Base-by-base conservation (phyloP, 805 yeast species). In the Metschnikowia sp. region DNA sequence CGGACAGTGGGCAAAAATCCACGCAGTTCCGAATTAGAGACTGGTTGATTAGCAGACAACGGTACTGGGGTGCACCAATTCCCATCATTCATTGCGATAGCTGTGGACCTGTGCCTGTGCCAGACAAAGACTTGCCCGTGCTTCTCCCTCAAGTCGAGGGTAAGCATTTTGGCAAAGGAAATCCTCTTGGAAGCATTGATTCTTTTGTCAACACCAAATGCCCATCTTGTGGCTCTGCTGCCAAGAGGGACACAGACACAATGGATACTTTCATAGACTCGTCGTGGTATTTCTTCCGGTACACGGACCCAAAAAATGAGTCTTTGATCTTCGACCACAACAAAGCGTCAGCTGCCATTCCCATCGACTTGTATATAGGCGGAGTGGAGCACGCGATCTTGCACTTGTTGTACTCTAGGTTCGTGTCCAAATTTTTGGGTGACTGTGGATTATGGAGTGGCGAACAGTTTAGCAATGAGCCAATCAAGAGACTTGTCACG, bases 231-330 rank as follows among this genome's bases (percentile, higher is more conserved):
- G 82, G 83, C 3, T 70, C 73, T 1, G 62, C 65, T 10, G 96
- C 97, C 0, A 81, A 78, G 47, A 77, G 99, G 58, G 99, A 94
- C 54, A 88, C 98, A 0, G 99, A 94, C 60, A 94, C 99, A 0
- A 92, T 94, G 99, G 99, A 94, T 62, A 94, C 99, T 0, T 94
- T 94, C 61, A 92, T 94, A 82, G 99, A 94, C 66, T 87, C 96
- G 13, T 90, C 97, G 3, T 94, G 99, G 99, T 94, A 94, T 65
- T 88, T 79, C 64, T 84, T 94, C 70, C 77, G 99, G 49, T 91
- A 81, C 58, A 66, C 84, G 2, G 98, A 94, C 62, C 72, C 96
- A 0, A 68, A 81, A 31, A 92, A 94, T 63, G 51, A 58, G 0
- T 40, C 56, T 0, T 53, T 61, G 36, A 86, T 88, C 1, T 89